Evolutionary conservation across 2,329 filamentous ascomycete species (phyloP).

Genomic region (Coniochaeta hoffmannii): DNA sequence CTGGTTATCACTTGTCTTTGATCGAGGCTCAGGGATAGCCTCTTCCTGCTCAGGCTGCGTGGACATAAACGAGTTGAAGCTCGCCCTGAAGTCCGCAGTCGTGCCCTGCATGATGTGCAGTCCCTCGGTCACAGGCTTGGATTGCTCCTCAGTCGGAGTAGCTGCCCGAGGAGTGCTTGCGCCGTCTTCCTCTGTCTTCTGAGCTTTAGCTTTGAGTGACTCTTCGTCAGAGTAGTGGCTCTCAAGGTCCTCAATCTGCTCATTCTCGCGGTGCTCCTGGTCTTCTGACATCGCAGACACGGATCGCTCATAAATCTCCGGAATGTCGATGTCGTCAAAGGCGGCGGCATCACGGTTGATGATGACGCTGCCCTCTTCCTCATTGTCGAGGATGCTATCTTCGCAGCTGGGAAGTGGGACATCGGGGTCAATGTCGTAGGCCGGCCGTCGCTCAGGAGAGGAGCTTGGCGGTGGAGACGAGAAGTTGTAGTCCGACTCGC

Average conservation of each 20-base stretch:
- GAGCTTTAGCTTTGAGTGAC: constrained; percentile 14
- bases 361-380: constrained; percentile 48
- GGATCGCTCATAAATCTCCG: constrained; percentile 55
- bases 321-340: constrained; percentile 39
- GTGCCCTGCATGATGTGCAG: constrained; percentile 13
- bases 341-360: constrained; percentile 60
- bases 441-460: constrained; percentile 47
- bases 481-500: constrained; percentile 56
- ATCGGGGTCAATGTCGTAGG: constrained; percentile 65
- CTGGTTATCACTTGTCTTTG: constrained; percentile 29
- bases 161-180: constrained; percentile 41
- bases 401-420: constrained; percentile 85
- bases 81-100: constrained; percentile 28
- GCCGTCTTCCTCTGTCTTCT: constrained; percentile 36
- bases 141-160: constrained; percentile 25
- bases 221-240: constrained; percentile 46
- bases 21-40: constrained; percentile 7
- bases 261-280: constrained; percentile 20
- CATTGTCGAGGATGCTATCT: constrained; percentile 52
- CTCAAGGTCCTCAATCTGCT: constrained; percentile 35
- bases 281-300: constrained; percentile 27
- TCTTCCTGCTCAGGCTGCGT: constrained; percentile 23
- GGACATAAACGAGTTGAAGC: constrained; percentile 38
- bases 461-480: constrained; percentile 54
- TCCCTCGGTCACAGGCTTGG: neutral